Evolutionary conservation across 495 filamentous ascomycete species (phyloP).

Genomic region (Glutinoglossum americanum): DNA sequence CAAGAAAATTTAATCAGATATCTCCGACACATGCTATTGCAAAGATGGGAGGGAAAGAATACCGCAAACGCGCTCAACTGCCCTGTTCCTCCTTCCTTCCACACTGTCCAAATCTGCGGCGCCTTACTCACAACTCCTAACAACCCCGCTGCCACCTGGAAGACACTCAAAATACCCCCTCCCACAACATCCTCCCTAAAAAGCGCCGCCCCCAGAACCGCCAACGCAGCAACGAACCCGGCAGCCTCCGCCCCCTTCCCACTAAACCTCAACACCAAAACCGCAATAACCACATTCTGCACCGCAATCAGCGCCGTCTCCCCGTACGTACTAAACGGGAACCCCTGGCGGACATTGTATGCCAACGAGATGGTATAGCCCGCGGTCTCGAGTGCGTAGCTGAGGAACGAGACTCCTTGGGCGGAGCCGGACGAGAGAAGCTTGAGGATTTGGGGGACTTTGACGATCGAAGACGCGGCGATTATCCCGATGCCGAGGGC

Average conservation of each 20-base stretch:
- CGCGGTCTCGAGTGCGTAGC: slow-evolving; percentile 76
- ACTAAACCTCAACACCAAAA: slow-evolving; percentile 61
- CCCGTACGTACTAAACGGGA: slow-evolving; percentile 89
- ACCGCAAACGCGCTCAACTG: slow-evolving; percentile 93
- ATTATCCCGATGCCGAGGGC: slow-evolving; percentile 84
- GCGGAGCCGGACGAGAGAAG: slow-evolving; percentile 58
- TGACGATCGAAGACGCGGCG: slow-evolving; percentile 68
- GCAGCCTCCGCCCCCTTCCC: slow-evolving; percentile 39
- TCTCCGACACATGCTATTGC: too few relatives aligned
- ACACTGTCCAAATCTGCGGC: slow-evolving; percentile 77
- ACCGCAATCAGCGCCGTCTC: slow-evolving; percentile 78
- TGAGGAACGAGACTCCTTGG: slow-evolving; percentile 66
- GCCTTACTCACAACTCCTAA: slow-evolving; percentile 72
- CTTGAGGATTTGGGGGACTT: slow-evolving; percentile 89
- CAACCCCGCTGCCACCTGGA: slow-evolving; percentile 71
- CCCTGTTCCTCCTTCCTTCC: slow-evolving; percentile 66
- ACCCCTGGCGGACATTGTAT: slow-evolving; percentile 75
- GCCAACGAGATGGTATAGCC: slow-evolving; percentile 67
- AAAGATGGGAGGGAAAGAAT: slow-evolving; percentile 19
- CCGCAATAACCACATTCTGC: slow-evolving; percentile 76
- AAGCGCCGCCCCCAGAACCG: slow-evolving; percentile 32
- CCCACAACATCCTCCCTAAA: slow-evolving; percentile 47
- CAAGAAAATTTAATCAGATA: neutral
- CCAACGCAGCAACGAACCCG: slow-evolving; percentile 54
- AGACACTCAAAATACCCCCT: slow-evolving; percentile 42